phyloP scores from a whole-genome alignment of 169 alveolate genomes.

The Plasmodium knowlesi region DNA sequence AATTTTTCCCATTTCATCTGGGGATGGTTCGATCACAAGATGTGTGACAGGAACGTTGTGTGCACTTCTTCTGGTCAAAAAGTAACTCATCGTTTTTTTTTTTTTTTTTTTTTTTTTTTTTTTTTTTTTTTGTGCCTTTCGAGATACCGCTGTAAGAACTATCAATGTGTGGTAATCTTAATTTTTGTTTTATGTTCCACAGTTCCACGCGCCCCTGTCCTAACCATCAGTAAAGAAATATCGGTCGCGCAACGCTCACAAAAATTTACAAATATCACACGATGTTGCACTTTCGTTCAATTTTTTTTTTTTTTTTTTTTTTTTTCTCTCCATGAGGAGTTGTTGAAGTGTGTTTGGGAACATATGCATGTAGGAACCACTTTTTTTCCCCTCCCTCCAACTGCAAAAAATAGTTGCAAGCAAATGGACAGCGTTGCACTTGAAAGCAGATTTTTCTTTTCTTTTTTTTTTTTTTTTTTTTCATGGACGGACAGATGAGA shows the following conservation, averaged over 20 bases:
- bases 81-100: not conserved
- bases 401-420: not conserved
- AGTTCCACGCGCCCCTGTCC: not conserved
- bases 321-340: not conserved
- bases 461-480: too few relatives aligned
- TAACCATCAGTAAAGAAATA: not conserved
- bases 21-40: not conserved
- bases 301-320: not conserved
- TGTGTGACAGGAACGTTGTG: not conserved
- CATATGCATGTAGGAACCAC: not conserved
- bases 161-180: not conserved
- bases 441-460: slow-evolving; percentile 11
- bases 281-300: not conserved
- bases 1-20: not conserved
- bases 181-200: not conserved
- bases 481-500: not conserved
- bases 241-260: not conserved
- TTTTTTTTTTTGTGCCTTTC: not conserved
- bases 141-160: not conserved
- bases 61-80: not conserved
- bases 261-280: not conserved
- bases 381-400: not conserved
- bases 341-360: not conserved
- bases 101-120: not conserved
- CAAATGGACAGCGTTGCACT: slow-evolving; percentile 26